phyloP scores from a whole-genome alignment of 352 stramenopile species.

The Phytophthora podocarpi region DNA sequence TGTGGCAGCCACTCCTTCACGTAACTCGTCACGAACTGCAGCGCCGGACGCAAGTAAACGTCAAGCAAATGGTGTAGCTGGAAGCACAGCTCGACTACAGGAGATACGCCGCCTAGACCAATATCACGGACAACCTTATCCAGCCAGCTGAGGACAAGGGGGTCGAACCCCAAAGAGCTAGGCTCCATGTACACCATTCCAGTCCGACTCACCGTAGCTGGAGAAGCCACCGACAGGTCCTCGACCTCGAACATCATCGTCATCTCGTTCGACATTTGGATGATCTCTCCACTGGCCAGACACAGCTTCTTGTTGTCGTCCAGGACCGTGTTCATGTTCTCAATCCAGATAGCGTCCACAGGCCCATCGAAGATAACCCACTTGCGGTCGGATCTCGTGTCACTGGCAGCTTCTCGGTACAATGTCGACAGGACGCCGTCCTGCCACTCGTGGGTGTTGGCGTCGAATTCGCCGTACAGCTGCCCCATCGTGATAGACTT shows the following conservation, averaged over 20 bases:
- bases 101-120: constrained; percentile 44
- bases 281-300: constrained; percentile 94
- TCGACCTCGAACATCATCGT: constrained; percentile 98
- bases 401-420: constrained; percentile 90
- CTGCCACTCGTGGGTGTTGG: constrained; percentile 95
- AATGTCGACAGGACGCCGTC: constrained; percentile 92
- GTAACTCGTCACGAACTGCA: constrained; percentile 87
- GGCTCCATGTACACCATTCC: constrained; percentile 98
- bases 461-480: constrained; percentile 95
- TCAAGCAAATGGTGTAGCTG: constrained; percentile 87
- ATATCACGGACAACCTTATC: constrained; percentile 69
- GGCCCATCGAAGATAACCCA: constrained; percentile 96
- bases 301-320: constrained; percentile 97
- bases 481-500: constrained; percentile 97
- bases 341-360: constrained; percentile 97
- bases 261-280: constrained; percentile 94
- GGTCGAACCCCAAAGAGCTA: constrained; percentile 90
- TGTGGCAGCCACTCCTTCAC: constrained; percentile 93
- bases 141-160: constrained; percentile 91
- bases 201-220: constrained; percentile 92
- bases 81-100: constrained; percentile 55
- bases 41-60: constrained; percentile 74
- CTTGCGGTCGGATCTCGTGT: constrained; percentile 89
- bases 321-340: constrained; percentile 98
- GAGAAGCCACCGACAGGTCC: constrained; percentile 93